Conservation (phyloP, 2,329 filamentous ascomycete species). For the Chaetomium olivaceum region DNA sequence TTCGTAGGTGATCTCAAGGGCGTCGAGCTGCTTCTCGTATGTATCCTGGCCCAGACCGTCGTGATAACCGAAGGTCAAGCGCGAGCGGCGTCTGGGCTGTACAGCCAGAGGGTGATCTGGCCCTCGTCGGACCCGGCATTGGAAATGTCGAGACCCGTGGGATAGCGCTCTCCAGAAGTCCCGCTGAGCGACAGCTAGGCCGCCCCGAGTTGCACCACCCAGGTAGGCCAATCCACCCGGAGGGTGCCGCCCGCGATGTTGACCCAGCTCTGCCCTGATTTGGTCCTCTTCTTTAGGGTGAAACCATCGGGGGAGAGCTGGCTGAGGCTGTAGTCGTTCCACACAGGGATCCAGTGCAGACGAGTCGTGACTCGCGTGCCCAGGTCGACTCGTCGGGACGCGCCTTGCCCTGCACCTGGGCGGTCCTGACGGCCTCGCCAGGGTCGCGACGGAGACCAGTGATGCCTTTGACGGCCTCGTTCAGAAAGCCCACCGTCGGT, state of each 20-base stretch:
- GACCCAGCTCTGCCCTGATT: conserved; percentile 58
- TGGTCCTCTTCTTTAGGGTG: conserved; percentile 60
- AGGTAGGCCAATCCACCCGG: conserved; percentile 60
- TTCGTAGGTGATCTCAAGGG: conserved; percentile 63
- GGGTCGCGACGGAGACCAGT: conserved; percentile 60
- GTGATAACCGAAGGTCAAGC: conserved; percentile 59
- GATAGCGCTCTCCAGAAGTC: conserved; percentile 67
- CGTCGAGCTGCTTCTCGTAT: conserved; percentile 60
- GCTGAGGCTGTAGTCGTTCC: conserved; percentile 58
- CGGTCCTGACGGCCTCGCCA: conserved; percentile 48
- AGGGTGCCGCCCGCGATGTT: conserved; percentile 57
- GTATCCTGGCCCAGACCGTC: conserved; percentile 57
- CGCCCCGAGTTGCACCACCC: conserved; percentile 57
- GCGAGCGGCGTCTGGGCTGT: conserved; percentile 57
- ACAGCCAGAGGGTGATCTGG: conserved; percentile 60
- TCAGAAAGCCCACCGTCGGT: conserved; percentile 56
- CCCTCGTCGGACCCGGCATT: conserved; percentile 52
- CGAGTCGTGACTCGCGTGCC: conserved; percentile 48
- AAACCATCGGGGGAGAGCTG: conserved; percentile 63
- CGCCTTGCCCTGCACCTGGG: conserved; percentile 52
- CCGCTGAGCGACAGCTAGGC: conserved; percentile 57
- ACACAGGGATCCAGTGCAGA: conserved; percentile 58
- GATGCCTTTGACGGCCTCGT: conserved; percentile 60
- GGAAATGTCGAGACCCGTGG: conserved; percentile 57
- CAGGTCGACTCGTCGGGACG: conserved; percentile 48